Base-by-base conservation (phyloP, 2,329 filamentous ascomycete species). In the Dryadomyces quercivorus region DNA sequence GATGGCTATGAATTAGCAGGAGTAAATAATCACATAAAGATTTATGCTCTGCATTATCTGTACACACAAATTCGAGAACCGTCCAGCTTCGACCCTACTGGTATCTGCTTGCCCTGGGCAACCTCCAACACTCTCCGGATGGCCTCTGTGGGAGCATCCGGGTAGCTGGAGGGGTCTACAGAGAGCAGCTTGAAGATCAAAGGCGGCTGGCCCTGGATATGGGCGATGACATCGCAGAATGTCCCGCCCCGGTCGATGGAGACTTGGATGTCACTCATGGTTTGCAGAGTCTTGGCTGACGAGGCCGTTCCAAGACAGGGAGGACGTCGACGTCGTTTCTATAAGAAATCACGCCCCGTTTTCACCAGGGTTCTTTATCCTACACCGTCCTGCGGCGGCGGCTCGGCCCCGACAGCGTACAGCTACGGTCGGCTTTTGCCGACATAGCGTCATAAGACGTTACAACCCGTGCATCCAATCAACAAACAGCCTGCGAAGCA, bases 221-320 rank as follows among this genome's bases (percentile, higher is more conserved):
- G 92, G 59, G 88, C 89, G n/a, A 94, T 86, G 64, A 88, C 94
- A 70, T 95, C 90, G 44, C 89, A 95, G 67, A 95, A 95, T 43
- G 89, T 95, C 55, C 90, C 89, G 60, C 89, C 90, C 58, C 89
- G 83, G 62, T 79, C 77, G 57, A 88, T 89, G 60, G 85, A 84
- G 61, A 89, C 88, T 9, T 36, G 43, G 18, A 47, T 43, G 16
- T 47, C 47, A 20, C 26, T n/a, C 34, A 50, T 49, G n/a, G 26
- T 40, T 36, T 36, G 34, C 36, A 40, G 12, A 15, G 26, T 8
- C 8, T 31, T 31, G 26, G 26, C 4, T 31, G 26, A 31, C n/a
- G n/a, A n/a, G n/a, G n/a, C n/a, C n/a, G n/a, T n/a, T n/a, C n/a
- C n/a, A n/a, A n/a, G n/a, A n/a, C n/a, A n/a, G n/a, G 26, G 26